Conservation (phyloP, 768 basidiomycete genomes). For the Tylopilus intermedius region DNA sequence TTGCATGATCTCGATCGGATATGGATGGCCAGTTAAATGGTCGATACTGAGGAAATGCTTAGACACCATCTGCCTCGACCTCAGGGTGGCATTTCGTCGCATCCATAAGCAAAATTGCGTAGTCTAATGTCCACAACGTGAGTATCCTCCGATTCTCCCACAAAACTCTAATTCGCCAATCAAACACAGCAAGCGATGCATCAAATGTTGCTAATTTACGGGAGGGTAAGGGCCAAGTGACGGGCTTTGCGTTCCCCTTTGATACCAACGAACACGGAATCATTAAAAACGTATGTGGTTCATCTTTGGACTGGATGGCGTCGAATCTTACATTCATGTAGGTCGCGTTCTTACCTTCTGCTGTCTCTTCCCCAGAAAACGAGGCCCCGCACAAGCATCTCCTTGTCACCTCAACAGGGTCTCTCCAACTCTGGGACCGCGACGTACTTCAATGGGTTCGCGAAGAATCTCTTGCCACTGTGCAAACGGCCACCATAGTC, state of each 20-base stretch:
- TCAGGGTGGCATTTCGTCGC: conserved; percentile 52
- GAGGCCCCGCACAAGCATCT: conserved; percentile 39
- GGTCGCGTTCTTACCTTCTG: conserved; percentile 49
- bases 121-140: conserved; percentile 56
- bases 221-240: conserved; percentile 42
- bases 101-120: conserved; percentile 60
- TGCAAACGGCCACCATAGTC: conserved; percentile 63
- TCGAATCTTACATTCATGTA: conserved; percentile 19
- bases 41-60: background rate
- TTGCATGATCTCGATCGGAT: background rate
- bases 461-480: conserved; percentile 71
- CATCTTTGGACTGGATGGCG: background rate
- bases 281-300: conserved; percentile 54
- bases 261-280: conserved; percentile 62
- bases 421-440: conserved; percentile 70
- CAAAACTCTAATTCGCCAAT: background rate
- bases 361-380: conserved; percentile 30
- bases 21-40: background rate
- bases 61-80: conserved; percentile 41
- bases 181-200: conserved; percentile 46
- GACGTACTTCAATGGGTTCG: conserved; percentile 64
- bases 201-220: conserved; percentile 48
- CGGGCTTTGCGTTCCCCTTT: conserved; percentile 58
- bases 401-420: conserved; percentile 69
- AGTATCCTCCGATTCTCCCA: conserved; percentile 17